Base-by-base conservation (phyloP, 139 green algal genomes). In the Chlamydomonas schloesseri region DNA sequence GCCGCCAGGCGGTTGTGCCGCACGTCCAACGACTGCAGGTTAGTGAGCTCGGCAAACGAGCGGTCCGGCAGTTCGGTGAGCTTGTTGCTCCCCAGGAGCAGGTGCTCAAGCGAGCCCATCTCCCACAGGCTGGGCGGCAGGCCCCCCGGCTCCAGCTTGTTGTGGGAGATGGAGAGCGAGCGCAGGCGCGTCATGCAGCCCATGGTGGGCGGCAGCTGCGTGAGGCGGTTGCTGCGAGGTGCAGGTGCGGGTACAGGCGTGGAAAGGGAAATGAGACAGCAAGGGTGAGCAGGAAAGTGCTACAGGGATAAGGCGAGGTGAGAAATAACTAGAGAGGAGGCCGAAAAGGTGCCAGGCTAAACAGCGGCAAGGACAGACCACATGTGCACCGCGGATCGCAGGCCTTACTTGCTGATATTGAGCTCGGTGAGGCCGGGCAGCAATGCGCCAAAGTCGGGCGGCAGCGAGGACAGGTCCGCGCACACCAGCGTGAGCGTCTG, bases 341-440 rank as follows among this genome's bases (percentile, higher is more conserved):
- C 42, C 42, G 42, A 50, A 13, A 50, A 5, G 42, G 42, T 50
- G 8, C 42, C 8, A 8, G 42, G 42, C 42, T 8, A 50, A 50
- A 5, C 42, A 50, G 8, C 42, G 21, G 55, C 55, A 62, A 62
- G 10, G 55, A 24, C 55, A 62, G 55, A 4, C 20, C 13, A 58
- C 53, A 58, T 58, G 53, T 20, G 58, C 21, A 29, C 20, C 58
- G 8, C n/a, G n/a, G n/a, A n/a, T n/a, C n/a, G n/a, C n/a, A n/a
- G n/a, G n/a, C n/a, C n/a, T n/a, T n/a, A 50, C 34, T n/a, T 42
- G 36, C 76, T 73, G 76, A 88, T 53, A 73, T 89, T 84, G 53
- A 89, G 84, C 53, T 89, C 84, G 31, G 55, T 50, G 20, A 89
- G 74, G 14, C 73, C 74, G 3, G 84, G 84, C 74, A 89, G 65